These are phyloP conservation scores for Haplosporangium gracile DNA, from an alignment of 192 early-diverging fungal genomes.

Conservation along the genomic window DNA sequence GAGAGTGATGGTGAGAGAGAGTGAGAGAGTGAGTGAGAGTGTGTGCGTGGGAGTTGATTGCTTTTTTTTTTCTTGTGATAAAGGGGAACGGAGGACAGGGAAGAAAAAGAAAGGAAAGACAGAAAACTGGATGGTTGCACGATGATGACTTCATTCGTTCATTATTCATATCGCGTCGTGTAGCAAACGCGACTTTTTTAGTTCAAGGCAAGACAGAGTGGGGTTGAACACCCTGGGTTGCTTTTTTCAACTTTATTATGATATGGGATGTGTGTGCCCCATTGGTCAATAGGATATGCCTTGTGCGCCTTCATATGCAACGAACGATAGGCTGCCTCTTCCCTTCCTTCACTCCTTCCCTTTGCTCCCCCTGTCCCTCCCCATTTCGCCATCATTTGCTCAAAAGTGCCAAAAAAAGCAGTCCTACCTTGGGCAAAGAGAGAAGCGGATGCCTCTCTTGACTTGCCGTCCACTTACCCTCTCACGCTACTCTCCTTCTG, in stretches of 20 bases:
- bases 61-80: conserved; percentile 8
- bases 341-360: background rate
- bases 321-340: background rate
- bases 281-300: no score
- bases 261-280: no score
- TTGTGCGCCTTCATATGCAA: no score
- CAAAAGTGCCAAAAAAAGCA: no score
- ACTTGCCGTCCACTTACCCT: no score
- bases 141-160: background rate
- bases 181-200: background rate
- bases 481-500: background rate
- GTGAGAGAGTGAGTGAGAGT: background rate
- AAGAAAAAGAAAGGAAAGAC: background rate
- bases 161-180: background rate
- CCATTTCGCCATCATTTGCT: no score
- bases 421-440: no score
- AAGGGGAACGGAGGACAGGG: background rate
- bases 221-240: no score
- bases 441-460: background rate
- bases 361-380: background rate
- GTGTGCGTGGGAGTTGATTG: conserved; percentile 9
- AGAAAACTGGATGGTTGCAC: background rate
- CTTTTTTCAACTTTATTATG: no score
- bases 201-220: no score
- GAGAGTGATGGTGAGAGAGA: background rate